Evolutionary conservation across 1,139 yeast genomes (phyloP), one percentile per base, ranked within the genome.

Genomic region (Sugiyamaella sp.): DNA sequence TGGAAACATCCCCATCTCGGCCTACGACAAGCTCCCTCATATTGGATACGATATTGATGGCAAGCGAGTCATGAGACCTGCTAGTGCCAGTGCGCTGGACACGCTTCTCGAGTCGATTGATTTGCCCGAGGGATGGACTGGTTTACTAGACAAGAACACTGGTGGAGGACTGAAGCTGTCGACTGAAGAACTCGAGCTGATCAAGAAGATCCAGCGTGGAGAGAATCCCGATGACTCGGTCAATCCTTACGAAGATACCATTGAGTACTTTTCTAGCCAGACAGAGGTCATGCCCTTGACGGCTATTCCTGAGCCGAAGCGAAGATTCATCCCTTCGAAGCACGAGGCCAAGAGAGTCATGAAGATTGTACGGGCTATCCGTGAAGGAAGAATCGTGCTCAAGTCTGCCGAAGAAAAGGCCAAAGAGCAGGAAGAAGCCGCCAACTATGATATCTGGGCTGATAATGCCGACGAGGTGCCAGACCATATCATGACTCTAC

Each of bases 101-200:
- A 86, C 85, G 63, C 78, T 93, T 60, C 76, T 95, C 60, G 99
- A 93, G 65, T 78, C 85, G 27, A 93, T 95, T 60, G 99, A 93
- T 59, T 77, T 93, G 60, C 99, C 98, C 10, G 95, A 88, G 72
- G 99, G 99, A 35, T 93, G 98, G 98, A 95, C 99, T 9, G 99
- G 99, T 45, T 77, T 95, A 60, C 74, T 93, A 56, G 98, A 93
- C 71, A 89, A 89, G 67, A 80, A 85, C 63, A 89, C 98, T 8
- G 99, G 99, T 59, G 74, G 84, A n/a, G 79, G 89, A 48, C 80
- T 93, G 73, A 90, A 93, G 64, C 77, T 93, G 59, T 82, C 90
- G n/a, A 80, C 80, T 55, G 97, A 93, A 67, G 99, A 93, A 72
- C 78, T 91, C 64, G 97, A 91, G 60, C 79, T 95, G 60, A 89